Conservation (phyloP, 495 filamentous ascomycete genomes). For the Penicillium malachiteum region DNA sequence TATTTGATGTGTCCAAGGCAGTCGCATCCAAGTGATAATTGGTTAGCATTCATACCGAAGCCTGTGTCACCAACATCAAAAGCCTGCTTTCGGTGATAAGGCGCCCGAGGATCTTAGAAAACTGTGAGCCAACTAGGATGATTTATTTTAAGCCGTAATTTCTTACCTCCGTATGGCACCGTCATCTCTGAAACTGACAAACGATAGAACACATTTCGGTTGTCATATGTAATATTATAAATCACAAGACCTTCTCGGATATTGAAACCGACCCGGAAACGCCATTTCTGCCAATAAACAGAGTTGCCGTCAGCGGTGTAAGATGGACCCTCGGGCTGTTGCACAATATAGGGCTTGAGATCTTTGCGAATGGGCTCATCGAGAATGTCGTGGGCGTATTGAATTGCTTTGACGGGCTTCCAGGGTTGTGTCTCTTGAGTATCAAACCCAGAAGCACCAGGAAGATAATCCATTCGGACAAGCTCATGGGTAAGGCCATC, state of each 20-base stretch:
- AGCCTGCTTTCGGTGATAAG: slow-evolving; percentile 66
- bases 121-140: neutral
- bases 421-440: slow-evolving; percentile 36
- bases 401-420: slow-evolving; percentile 56
- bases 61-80: slow-evolving; percentile 71
- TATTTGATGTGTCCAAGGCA: slow-evolving; percentile 69
- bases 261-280: slow-evolving; percentile 65
- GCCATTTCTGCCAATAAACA: slow-evolving; percentile 68
- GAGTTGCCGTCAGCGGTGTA: slow-evolving; percentile 56
- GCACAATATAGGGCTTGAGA: slow-evolving; percentile 72
- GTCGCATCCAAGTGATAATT: slow-evolving; percentile 65
- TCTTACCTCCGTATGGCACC: slow-evolving; percentile 53
- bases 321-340: slow-evolving; percentile 75
- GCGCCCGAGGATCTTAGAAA: slow-evolving; percentile 62
- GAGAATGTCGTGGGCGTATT: slow-evolving; percentile 43
- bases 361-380: slow-evolving; percentile 49
- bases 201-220: slow-evolving; percentile 66
- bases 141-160: neutral
- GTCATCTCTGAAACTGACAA: slow-evolving; percentile 74
- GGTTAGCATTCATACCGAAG: slow-evolving; percentile 65
- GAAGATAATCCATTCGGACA: slow-evolving; percentile 52
- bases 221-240: slow-evolving; percentile 66
- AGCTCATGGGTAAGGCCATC: slow-evolving; percentile 63
- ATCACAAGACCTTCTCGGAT: slow-evolving; percentile 62
- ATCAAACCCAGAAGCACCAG: slow-evolving; percentile 34